Conservation (phyloP, 2,329 filamentous ascomycete genomes). For the Parastagonospora nodorum region DNA sequence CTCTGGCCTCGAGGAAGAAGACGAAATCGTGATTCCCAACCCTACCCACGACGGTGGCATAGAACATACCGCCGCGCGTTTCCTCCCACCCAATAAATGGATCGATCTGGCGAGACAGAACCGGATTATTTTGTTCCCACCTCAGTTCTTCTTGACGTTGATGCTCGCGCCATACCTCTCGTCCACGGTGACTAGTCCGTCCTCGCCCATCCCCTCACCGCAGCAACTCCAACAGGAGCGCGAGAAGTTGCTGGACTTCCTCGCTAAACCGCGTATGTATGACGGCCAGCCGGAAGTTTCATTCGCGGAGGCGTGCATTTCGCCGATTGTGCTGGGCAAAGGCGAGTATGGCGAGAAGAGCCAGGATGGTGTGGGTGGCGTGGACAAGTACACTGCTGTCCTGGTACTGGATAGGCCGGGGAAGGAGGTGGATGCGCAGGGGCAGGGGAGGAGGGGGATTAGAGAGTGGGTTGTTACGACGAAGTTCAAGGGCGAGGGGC, state of each 20-base stretch:
- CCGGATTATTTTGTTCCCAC: slow-evolving; percentile 85
- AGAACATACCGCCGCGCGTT: slow-evolving; percentile 76
- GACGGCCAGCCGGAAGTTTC: slow-evolving; percentile 39
- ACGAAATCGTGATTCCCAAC: slow-evolving; percentile 66
- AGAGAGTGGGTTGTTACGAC: slow-evolving; percentile 62
- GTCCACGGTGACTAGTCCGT: slow-evolving; percentile 33
- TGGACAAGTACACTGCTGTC: slow-evolving; percentile 57
- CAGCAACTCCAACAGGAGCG: slow-evolving; percentile 49
- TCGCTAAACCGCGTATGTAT: slow-evolving; percentile 56
- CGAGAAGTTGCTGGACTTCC: slow-evolving; percentile 49
- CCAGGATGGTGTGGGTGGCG: slow-evolving; percentile 38
- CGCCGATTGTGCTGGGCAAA: slow-evolving; percentile 46
- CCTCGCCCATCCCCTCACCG: slow-evolving; percentile 28
- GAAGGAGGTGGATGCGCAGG: slow-evolving; percentile 58
- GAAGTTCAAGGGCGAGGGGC: slow-evolving; percentile 61
- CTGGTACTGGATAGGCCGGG: slow-evolving; percentile 61
- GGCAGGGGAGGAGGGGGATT: slow-evolving; percentile 55
- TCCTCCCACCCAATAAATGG: slow-evolving; percentile 74
- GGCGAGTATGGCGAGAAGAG: slow-evolving; percentile 41
- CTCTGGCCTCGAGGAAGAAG: slow-evolving; percentile 30
- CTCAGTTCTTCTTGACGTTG: slow-evolving; percentile 77
- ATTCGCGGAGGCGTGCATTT: slow-evolving; percentile 53
- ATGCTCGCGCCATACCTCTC: slow-evolving; percentile 62
- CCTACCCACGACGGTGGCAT: slow-evolving; percentile 73
- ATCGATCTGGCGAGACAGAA: slow-evolving; percentile 65